phyloP scores from a whole-genome alignment of 306 rosid genomes.

The Vigna trinervia region DNA sequence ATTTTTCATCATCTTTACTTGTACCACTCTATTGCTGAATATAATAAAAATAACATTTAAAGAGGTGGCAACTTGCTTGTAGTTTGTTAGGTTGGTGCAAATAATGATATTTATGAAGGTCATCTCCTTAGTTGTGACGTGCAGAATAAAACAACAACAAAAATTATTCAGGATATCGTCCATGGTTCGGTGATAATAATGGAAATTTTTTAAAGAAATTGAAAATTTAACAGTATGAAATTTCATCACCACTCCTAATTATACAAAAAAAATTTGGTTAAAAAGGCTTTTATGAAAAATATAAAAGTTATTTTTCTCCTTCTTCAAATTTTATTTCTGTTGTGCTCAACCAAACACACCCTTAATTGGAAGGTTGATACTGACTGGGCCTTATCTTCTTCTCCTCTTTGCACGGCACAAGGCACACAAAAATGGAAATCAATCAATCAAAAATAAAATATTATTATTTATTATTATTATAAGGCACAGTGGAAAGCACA shows the following conservation, averaged over 20 bases:
- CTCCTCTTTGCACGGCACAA: constrained; percentile 36
- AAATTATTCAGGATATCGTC: not conserved
- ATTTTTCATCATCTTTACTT: not conserved
- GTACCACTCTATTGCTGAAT: constrained; percentile 7
- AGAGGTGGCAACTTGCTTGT: constrained; percentile 24
- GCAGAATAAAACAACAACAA: not conserved
- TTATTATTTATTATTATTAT: not conserved
- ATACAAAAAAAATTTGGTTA: not conserved
- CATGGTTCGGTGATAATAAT: not conserved
- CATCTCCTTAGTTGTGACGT: constrained; percentile 37
- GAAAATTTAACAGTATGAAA: not conserved
- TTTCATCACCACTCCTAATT: not conserved
- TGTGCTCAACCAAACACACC: not conserved
- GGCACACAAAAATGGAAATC: constrained; percentile 36
- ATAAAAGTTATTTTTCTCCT: too few relatives aligned
- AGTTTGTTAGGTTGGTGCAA: constrained; percentile 35
- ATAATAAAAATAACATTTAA: constrained; percentile 5
- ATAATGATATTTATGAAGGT: constrained; percentile 42
- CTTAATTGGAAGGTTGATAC: constrained; percentile 39
- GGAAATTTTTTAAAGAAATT: not conserved
- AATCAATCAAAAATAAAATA: constrained; percentile 9
- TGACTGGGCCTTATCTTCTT: constrained; percentile 46
- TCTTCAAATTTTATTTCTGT: too few relatives aligned
- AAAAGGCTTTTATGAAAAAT: not conserved
- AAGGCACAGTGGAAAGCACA: constrained; percentile 36